Conservation (phyloP, 1,284 basidiomycete species). For the Coriolopsis trogii region DNA sequence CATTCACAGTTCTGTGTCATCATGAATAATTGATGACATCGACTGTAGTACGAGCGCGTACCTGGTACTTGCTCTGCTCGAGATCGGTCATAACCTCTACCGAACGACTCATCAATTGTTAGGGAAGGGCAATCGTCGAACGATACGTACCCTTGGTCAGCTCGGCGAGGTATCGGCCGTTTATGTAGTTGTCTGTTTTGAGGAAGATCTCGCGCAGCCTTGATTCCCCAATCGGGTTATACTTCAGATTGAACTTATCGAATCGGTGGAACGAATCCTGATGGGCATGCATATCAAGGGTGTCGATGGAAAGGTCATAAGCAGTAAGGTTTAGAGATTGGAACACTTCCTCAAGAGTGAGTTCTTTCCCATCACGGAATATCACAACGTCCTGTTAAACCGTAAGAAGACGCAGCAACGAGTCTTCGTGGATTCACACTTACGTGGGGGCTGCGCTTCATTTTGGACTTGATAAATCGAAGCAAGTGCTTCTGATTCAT, state of each 20-base stretch:
- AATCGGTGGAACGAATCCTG: conserved; percentile 98
- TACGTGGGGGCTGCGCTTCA: conserved; percentile 82
- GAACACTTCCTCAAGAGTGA: conserved; percentile 95
- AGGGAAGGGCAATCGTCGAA: neutral
- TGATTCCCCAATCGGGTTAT: conserved; percentile 95
- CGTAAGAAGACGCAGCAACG: neutral
- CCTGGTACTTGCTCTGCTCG: conserved; percentile 98
- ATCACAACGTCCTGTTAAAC: conserved; percentile 87
- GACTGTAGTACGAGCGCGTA: conserved; percentile 30
- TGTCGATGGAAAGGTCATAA: conserved; percentile 98
- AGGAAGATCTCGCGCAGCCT: conserved; percentile 96
- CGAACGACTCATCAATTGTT: neutral
- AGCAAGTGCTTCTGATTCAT: conserved; percentile 99
- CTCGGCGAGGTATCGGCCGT: conserved; percentile 94
- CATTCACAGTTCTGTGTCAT: conserved; percentile 86
- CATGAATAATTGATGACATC: neutral
- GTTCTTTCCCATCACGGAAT: conserved; percentile 87
- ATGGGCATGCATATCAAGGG: conserved; percentile 99
- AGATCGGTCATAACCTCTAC: conserved; percentile 95
- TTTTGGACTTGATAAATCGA: conserved; percentile 98
- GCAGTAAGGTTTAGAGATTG: conserved; percentile 93
- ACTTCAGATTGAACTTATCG: conserved; percentile 94
- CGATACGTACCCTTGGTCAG: conserved; percentile 75
- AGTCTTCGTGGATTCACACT: conserved; percentile 24
- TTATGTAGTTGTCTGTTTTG: conserved; percentile 95